A percentile compares a stretch with the other conserved stretches of the same genome.
Evolutionary conservation across 257 asterid species (phyloP).

Genomic region (Nicotiana sylvestris): DNA sequence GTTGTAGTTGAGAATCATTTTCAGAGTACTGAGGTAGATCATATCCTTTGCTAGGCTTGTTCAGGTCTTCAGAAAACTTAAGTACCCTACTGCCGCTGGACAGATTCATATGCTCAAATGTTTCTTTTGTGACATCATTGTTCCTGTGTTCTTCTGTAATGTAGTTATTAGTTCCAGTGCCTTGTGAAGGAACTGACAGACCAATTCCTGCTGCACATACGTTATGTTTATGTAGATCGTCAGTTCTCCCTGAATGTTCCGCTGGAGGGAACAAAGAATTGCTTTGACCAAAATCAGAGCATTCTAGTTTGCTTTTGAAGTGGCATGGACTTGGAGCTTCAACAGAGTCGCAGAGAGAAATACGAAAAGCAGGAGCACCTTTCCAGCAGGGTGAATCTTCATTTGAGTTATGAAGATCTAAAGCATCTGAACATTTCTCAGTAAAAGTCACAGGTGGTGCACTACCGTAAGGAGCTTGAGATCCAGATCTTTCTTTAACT

Average conservation of each 20-base stretch:
- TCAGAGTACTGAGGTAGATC: constrained; percentile 21
- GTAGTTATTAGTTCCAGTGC: constrained; percentile 26
- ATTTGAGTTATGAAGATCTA: constrained; percentile 54
- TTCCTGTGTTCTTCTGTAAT: constrained; percentile 27
- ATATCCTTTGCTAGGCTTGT: constrained; percentile 30
- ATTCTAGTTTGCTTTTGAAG: constrained; percentile 30
- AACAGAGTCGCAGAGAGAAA: constrained; percentile 36
- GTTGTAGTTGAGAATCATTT: constrained; percentile 27
- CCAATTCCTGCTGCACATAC: constrained; percentile 31
- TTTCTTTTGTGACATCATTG: constrained; percentile 24
- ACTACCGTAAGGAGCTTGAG: constrained; percentile 33
- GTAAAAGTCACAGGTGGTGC: constrained; percentile 32
- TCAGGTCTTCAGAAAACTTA: constrained; percentile 27
- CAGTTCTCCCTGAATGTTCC: constrained; percentile 28
- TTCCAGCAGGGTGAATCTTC: constrained; percentile 99
- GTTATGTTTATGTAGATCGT: constrained; percentile 23
- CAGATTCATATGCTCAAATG: constrained; percentile 20
- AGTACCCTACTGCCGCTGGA: constrained; percentile 27
- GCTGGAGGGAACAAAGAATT: constrained; percentile 26
- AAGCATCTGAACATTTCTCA: constrained; percentile 47
- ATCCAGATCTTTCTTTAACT: constrained; percentile 27
- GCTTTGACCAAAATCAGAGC: constrained; percentile 27
- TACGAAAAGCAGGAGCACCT: constrained; percentile 67
- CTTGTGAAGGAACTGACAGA: constrained; percentile 17
- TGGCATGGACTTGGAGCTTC: constrained; percentile 36